These are phyloP conservation scores for Lachnellula arida DNA, from an alignment of 2,329 filamentous ascomycete genomes.

Conservation along the genomic window DNA sequence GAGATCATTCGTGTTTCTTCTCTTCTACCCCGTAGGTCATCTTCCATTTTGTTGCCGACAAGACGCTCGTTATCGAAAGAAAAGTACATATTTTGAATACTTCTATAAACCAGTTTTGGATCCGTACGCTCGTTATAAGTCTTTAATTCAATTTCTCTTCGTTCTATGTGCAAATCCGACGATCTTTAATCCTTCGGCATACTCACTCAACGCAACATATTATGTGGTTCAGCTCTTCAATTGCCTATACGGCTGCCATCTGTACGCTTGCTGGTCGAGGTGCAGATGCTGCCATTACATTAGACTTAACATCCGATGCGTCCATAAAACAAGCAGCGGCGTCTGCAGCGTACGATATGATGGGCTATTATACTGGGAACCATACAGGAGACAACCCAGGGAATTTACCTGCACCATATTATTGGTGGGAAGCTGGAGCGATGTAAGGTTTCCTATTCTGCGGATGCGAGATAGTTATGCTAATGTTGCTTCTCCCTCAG, in stretches of 20 bases:
- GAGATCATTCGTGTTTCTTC: no score
- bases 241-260: neutral
- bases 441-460: constrained; percentile 48
- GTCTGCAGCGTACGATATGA: constrained; percentile 40
- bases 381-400: constrained; percentile 44
- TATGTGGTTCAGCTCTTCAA: no score
- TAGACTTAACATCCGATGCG: constrained; percentile 19
- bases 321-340: constrained; percentile 28
- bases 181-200: no score
- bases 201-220: no score
- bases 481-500: constrained; percentile 51
- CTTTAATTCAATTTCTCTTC: no score
- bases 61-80: no score
- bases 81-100: no score
- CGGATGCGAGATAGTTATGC: neutral
- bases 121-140: no score
- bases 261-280: constrained; percentile 19
- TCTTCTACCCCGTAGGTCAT: no score
- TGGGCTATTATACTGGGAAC: constrained; percentile 45
- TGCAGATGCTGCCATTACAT: constrained; percentile 19
- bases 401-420: constrained; percentile 42
- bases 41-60: no score
- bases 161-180: no score
- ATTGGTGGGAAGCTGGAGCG: constrained; percentile 65
- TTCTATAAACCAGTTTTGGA: no score